These are phyloP conservation scores for Trametes versicolor DNA, from an alignment of 1,284 basidiomycete genomes.

Conservation along the genomic window DNA sequence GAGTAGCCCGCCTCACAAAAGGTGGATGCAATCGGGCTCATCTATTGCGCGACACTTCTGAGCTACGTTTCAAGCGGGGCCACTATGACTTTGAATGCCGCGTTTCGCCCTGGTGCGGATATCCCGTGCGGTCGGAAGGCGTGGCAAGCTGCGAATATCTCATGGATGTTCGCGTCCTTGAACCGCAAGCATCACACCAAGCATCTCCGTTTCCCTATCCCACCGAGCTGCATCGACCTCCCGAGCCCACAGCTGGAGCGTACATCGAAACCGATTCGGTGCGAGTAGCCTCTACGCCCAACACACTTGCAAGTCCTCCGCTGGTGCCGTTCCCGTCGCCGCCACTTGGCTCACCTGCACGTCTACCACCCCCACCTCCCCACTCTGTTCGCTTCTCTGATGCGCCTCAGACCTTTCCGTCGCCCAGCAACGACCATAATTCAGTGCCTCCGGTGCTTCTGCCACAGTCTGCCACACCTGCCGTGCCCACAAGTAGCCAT, in stretches of 20 bases:
- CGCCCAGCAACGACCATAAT: too few relatives aligned
- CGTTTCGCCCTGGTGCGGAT: slow-evolving; percentile 14
- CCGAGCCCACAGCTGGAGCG: too few relatives aligned
- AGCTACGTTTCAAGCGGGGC: background rate
- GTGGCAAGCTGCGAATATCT: slow-evolving; percentile 12
- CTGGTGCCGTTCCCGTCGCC: too few relatives aligned
- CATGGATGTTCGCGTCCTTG: slow-evolving; percentile 1
- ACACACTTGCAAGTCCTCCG: too few relatives aligned
- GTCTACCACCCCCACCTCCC: too few relatives aligned
- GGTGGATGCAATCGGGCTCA: background rate
- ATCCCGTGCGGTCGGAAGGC: background rate
- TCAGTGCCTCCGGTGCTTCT: too few relatives aligned
- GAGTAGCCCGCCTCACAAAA: background rate
- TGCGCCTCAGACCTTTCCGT: too few relatives aligned
- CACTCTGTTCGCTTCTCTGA: too few relatives aligned
- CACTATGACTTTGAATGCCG: background rate
- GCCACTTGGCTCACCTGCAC: too few relatives aligned
- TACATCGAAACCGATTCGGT: background rate
- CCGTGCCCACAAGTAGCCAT: background rate
- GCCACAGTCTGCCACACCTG: too few relatives aligned
- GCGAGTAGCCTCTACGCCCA: too few relatives aligned
- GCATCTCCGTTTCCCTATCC: background rate
- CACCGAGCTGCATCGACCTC: background rate
- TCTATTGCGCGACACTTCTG: background rate
- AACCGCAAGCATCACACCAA: background rate